Base-by-base conservation (phyloP, 1,139 yeast species). In the Meyerozyma athensensis region DNA sequence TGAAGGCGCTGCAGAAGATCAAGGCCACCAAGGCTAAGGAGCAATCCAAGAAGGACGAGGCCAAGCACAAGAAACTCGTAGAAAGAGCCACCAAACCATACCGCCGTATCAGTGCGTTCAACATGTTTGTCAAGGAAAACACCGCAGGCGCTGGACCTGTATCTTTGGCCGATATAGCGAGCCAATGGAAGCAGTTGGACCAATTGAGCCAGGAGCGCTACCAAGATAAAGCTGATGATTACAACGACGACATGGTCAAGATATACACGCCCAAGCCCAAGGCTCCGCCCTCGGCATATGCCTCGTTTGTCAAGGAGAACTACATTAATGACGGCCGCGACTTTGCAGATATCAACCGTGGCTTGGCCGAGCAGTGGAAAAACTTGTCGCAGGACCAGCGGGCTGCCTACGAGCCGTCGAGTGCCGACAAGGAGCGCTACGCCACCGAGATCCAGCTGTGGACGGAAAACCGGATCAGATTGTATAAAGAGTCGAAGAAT, bases 221-320 rank as follows among this genome's bases (percentile, higher is more conserved):
- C 42, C 39, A 48, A 19, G 45, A 39, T 4, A 50, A 55, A 37
- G 66, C 67, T 14, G 56, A 54, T 14, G 55, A 48, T 23, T 48
- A 47, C 45, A 65, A 68, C 44, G 59, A 51, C 6, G 56, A 56
- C 37, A 50, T 50, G 36, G 42, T 46, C 34, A 41, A 54, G 34
- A 43, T 53, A 9, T 66, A 49, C 47, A 51, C 57, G 3, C 66
- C 70, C 5, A 62, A 59, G 43, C 74, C 73, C 34, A 59, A 58
- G 41, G 48, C 53, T 9, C 68, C 71, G 3, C 51, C 58, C 4
- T 43, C 43, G 31, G 57, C 58, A 5, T 68, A 58, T 48, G 63
- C 68, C 22, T 46, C 50, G 21, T 69, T 47, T 39, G 53, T 67
- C 30, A 53, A 60, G 42, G 55, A 61, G 32, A 55, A 59, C 43